phyloP scores from a whole-genome alignment of 2,329 filamentous ascomycete genomes.

The Penicillium sp. region DNA sequence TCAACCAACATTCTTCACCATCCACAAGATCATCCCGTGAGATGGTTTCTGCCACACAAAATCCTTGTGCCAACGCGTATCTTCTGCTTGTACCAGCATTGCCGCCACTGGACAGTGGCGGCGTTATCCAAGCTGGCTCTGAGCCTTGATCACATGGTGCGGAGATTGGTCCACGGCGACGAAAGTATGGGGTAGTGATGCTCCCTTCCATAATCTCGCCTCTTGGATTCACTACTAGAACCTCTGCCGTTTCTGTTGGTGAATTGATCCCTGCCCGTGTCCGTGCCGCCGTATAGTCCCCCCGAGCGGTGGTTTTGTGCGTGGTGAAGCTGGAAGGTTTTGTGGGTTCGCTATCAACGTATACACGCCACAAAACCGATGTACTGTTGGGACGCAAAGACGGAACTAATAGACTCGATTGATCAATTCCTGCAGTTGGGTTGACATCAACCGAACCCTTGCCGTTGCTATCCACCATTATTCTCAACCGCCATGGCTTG shows the following conservation, averaged over 20 bases:
- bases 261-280: constrained; percentile 60
- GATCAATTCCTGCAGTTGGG: constrained; percentile 31
- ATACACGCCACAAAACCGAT: constrained; percentile 50
- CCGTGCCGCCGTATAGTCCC: constrained; percentile 73
- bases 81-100: constrained; percentile 80
- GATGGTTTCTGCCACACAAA: constrained; percentile 70
- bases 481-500: constrained; percentile 44
- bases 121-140: constrained; percentile 72
- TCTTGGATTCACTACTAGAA: constrained; percentile 71
- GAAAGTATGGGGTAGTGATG: constrained; percentile 81
- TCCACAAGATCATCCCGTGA: constrained; percentile 63
- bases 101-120: constrained; percentile 74
- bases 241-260: constrained; percentile 61
- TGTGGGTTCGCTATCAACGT: constrained; percentile 58
- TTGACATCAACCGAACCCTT: constrained; percentile 37
- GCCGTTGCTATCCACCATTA: constrained; percentile 37
- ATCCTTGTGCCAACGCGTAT: constrained; percentile 74
- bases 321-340: constrained; percentile 69
- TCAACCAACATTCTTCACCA: constrained; percentile 84
- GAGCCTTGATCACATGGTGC: constrained; percentile 36
- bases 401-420: constrained; percentile 32
- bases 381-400: constrained; percentile 14
- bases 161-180: constrained; percentile 49
- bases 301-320: constrained; percentile 80
- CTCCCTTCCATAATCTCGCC: constrained; percentile 83